These are phyloP conservation scores for Spencermartinsiella europaea DNA, from an alignment of 805 yeast species.

Conservation along the genomic window DNA sequence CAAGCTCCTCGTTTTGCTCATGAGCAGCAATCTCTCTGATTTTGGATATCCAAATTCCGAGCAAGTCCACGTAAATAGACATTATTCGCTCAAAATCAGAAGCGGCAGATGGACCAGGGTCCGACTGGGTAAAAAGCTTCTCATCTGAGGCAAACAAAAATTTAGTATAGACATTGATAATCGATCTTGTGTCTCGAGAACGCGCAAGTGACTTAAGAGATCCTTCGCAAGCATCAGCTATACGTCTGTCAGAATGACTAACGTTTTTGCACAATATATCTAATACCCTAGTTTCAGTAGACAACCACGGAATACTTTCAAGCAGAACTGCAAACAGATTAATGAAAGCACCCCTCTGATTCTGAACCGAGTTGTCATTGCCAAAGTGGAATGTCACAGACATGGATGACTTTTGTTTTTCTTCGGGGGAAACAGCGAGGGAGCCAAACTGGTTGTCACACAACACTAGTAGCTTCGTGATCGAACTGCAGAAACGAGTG, in stretches of 20 bases:
- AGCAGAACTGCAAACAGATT: conserved; percentile 67
- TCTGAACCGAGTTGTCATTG: conserved; percentile 25
- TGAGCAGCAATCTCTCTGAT: conserved; percentile 16
- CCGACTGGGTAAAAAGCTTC: conserved; percentile 38
- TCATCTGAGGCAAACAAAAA: conserved; percentile 78
- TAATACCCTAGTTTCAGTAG: conserved; percentile 41
- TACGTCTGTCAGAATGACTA: conserved; percentile 57
- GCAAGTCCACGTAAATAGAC: conserved; percentile 66
- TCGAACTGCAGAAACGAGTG: conserved; percentile 61
- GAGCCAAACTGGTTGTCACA: conserved; percentile 59
- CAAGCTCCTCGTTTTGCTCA: conserved; percentile 14
- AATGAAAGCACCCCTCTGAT: conserved; percentile 36
- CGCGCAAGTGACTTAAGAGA: conserved; percentile 65
- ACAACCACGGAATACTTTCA: conserved; percentile 73
- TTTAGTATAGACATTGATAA: conserved; percentile 71
- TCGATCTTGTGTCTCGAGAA: conserved; percentile 59
- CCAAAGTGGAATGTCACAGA: conserved; percentile 37
- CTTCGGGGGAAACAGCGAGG: conserved; percentile 33
- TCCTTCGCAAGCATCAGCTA: conserved; percentile 57
- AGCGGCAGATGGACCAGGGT: conserved; percentile 55
- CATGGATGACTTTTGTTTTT: conserved; percentile 33
- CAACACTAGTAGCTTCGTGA: conserved; percentile 50
- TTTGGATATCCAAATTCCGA: conserved; percentile 67
- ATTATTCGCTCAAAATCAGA: conserved; percentile 55
- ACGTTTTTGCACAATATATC: conserved; percentile 76